Evolutionary conservation across 2,329 filamentous ascomycete genomes (phyloP), one percentile per base, ranked within the genome.

Genomic region (Phoma sp.): DNA sequence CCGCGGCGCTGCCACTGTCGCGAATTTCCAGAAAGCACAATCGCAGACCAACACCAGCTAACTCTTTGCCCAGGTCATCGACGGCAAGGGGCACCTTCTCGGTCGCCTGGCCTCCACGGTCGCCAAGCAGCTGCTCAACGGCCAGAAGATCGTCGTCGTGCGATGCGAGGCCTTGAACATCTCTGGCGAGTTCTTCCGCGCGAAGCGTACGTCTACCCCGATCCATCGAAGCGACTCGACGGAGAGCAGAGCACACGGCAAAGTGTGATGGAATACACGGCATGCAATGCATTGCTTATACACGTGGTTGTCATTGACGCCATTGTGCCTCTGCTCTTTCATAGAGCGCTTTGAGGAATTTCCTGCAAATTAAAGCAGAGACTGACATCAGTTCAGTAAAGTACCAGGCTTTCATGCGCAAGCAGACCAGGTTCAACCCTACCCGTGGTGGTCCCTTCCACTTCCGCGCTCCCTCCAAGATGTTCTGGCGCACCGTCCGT

Each of bases 401-500:
- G 92, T 99, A 99, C 90, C 91, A 95, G 81, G 92, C 95, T 82
- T 98, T 98, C 87, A 90, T 99, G 77, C 92, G 95, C 87, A 99
- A 99, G 90, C 95, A 96, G 85, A 99, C 95, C 80, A 92, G 95
- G 83, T 99, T 89, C 91, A 99, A 99, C 89, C 93, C 95, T 79
- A 97, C 92, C 75, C 93, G 93, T 79, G 95, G 93, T 89, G 93
- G 93, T 85, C 95, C 95, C 82, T 99, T 98, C 92, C 95, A 99
- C 85, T 98, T 97, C 92, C 95, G 95, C 80, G 92, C 93, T 74
- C 95, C 95, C 65, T 96, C 93, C 76, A 91, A 96, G 83, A 97
- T 99, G 86, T 96, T 99, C 90, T 99, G 97, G 91, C 96, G 97
- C 90, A 92, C 95, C 79, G 92, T 99, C 83, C 93, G 95, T 81